Base-by-base conservation (phyloP, 192 early-diverging fungal genomes). In the Chytriomyces sp. region DNA sequence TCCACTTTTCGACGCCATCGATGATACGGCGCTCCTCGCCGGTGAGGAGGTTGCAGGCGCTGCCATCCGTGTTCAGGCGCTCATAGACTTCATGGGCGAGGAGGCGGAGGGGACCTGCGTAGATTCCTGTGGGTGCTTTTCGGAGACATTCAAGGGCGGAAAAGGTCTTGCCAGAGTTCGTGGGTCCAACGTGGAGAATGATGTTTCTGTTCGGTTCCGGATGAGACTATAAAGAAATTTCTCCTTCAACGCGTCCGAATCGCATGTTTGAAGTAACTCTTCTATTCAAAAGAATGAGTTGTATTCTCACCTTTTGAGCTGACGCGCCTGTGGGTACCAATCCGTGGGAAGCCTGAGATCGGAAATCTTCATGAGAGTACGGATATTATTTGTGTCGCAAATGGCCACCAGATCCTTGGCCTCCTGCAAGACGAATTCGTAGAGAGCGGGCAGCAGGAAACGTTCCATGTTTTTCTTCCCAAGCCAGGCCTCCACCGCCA, bases 91-190 rank as follows among this genome's bases (percentile, higher is more conserved):
- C 96, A 74, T 95, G 90, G 3, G 96, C 96, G 10, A 99, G 84
- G 40, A 99, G 80, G 8, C 96, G 88, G 34, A 99, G 75, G 4
- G 96, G 96, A 10, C 94, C 94, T 70, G 91, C 92, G 74, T 96
- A 99, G 0, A 95, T 84, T 12, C 93, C 94, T 6, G 81, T 70
- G 25, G 80, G 61, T 4, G 86, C 81, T 10, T 75, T 52, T 59
- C 89, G 78, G 38, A 99, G 85, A 34, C 89, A 83, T 69, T 91
- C 59, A 12, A 99, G 74, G 5, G 96, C 96, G 36, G 85, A 82
- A 77, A 96, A 91, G 2, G 96, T 99, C 73, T 99, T 99, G 73
- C 96, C 96, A 26, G 93, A 94, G 80, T 99, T 99, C 5, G 96
- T 99, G 39, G 96, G 96, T 5, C 96, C 96, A 26, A 99, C 91